These are phyloP conservation scores for Trichoderma sp. DNA, from an alignment of 2,329 filamentous ascomycete genomes.

Conservation along the genomic window DNA sequence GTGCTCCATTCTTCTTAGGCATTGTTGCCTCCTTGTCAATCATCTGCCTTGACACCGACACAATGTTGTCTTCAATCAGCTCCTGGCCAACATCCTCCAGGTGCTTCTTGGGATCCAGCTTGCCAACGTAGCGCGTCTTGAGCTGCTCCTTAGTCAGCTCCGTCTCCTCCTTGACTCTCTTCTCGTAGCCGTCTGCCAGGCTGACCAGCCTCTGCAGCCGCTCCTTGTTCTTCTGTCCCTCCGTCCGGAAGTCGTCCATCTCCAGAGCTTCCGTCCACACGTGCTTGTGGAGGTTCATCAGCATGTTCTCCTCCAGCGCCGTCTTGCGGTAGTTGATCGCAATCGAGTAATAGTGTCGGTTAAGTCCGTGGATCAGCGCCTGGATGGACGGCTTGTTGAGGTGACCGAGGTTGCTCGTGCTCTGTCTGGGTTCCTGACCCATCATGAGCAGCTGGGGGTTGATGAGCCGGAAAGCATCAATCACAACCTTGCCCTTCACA, in stretches of 20 bases:
- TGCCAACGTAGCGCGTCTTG: slow-evolving; percentile 98
- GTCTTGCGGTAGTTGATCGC: slow-evolving; percentile 98
- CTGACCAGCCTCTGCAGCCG: slow-evolving; percentile 82
- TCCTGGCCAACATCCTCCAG: slow-evolving; percentile 94
- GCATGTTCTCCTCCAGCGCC: slow-evolving; percentile 96
- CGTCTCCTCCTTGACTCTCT: slow-evolving; percentile 97
- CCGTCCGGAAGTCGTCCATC: slow-evolving; percentile 91
- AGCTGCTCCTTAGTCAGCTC: slow-evolving; percentile 95
- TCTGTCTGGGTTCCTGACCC: slow-evolving; percentile 95
- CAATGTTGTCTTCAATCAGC: slow-evolving; percentile 98
- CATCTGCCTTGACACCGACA: slow-evolving; percentile 97
- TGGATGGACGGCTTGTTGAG: slow-evolving; percentile 99
- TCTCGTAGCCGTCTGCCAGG: slow-evolving; percentile 94
- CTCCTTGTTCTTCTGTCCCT: slow-evolving; percentile 83
- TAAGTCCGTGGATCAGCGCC: slow-evolving; percentile 94
- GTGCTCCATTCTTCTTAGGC: slow-evolving; percentile 62
- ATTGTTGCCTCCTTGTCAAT: slow-evolving; percentile 98
- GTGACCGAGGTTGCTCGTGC: slow-evolving; percentile 95
- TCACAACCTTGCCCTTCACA: slow-evolving; percentile 99
- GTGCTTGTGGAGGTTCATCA: slow-evolving; percentile 99
- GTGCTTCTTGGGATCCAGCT: slow-evolving; percentile 99
- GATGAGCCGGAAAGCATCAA: slow-evolving; percentile 97
- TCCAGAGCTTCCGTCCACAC: slow-evolving; percentile 97
- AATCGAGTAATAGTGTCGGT: slow-evolving; percentile 99
- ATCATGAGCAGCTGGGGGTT: slow-evolving; percentile 97